Percentiles rank a stretch among this genome's conserved stretches.
Evolutionary conservation across 495 filamentous ascomycete species (phyloP).

Genomic region (Sabuloglossum arenarium): DNA sequence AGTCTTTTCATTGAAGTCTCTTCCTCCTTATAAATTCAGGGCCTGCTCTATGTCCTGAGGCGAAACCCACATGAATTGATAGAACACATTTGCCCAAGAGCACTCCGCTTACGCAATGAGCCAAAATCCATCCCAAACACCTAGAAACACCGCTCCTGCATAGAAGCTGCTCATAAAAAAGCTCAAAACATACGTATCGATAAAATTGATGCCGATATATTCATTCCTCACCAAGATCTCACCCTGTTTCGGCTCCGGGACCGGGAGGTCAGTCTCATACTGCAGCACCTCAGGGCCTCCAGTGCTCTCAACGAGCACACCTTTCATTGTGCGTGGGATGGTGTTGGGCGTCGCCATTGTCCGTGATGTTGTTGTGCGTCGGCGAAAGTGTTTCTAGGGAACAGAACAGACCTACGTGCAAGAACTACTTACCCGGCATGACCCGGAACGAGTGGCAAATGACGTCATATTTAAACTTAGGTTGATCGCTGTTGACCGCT

Average conservation of each 20-base stretch:
- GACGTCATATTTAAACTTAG: no score
- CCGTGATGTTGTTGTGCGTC: neutral
- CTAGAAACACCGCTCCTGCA: neutral
- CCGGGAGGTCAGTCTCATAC: conserved; percentile 51
- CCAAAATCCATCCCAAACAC: neutral
- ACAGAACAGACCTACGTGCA: no score
- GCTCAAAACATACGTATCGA: conserved; percentile 37
- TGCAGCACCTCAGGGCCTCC: conserved; percentile 66
- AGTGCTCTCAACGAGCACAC: conserved; percentile 47
- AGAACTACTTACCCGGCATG: no score
- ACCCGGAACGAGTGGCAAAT: no score
- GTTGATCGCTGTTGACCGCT: no score
- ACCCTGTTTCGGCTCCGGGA: conserved; percentile 47
- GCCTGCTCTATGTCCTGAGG: no score
- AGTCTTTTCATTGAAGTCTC: no score
- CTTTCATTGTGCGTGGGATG: conserved; percentile 49
- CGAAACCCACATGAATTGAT: no score
- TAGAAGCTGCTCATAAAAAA: neutral
- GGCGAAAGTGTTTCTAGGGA: neutral
- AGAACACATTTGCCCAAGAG: no score
- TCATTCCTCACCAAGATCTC: conserved; percentile 74
- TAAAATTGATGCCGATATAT: conserved; percentile 75
- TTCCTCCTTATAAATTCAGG: no score
- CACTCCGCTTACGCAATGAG: no score
- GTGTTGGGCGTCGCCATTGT: conserved; percentile 23